Conservation (phyloP, 495 filamentous ascomycete species). For the Trichoderma orchidacearum region DNA sequence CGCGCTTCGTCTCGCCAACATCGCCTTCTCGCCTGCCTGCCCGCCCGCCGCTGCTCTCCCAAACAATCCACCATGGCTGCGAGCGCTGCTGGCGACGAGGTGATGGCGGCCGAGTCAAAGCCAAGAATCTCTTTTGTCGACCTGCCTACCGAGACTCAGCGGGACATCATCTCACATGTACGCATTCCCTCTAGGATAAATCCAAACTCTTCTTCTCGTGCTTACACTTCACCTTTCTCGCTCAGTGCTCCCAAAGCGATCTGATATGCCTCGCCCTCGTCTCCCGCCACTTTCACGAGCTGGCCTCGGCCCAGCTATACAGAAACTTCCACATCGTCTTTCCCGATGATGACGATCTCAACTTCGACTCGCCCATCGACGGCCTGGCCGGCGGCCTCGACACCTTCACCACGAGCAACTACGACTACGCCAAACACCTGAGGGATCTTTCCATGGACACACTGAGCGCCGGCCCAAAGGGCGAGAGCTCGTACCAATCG, state of each 20-base stretch:
- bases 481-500: constrained; percentile 28
- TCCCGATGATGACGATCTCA: constrained; percentile 36
- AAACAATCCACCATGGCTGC: constrained; percentile 8
- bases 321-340: constrained; percentile 44
- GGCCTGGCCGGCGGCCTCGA: constrained; percentile 39
- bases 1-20: not conserved
- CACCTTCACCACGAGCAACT: constrained; percentile 45
- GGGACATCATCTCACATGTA: constrained; percentile 35
- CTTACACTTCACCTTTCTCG: constrained; percentile 6
- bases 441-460: constrained; percentile 36
- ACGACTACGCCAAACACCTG: constrained; percentile 44
- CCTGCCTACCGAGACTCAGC: constrained; percentile 36
- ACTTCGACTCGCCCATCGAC: constrained; percentile 32
- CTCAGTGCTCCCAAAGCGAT: constrained; percentile 26
- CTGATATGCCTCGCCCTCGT: constrained; percentile 41
- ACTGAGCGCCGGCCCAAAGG: constrained; percentile 27
- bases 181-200: constrained; percentile 3
- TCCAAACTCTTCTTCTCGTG: not conserved
- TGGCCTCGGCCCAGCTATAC: constrained; percentile 44
- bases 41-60: not conserved
- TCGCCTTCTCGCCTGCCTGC: not conserved
- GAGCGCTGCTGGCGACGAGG: constrained; percentile 1
- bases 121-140: constrained; percentile 17
- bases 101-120: not conserved
- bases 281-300: constrained; percentile 36